These are phyloP conservation scores for Volvox reticuliferus DNA, from an alignment of 139 green algal genomes.

Conservation along the genomic window DNA sequence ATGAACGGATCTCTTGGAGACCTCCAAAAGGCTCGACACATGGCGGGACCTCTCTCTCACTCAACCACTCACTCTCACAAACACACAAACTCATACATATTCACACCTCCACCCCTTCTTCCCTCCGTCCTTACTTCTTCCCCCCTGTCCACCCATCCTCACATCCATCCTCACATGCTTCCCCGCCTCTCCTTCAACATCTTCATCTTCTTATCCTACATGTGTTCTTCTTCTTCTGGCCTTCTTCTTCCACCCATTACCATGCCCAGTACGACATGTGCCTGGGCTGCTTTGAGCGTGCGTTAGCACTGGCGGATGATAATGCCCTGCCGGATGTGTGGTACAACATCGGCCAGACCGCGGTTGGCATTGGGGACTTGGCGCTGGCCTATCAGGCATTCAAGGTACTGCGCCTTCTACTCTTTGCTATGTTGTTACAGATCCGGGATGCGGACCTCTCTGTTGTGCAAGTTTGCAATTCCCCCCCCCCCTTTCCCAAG, in stretches of 20 bases:
- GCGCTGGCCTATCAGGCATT: conserved; percentile 78
- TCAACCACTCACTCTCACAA: too few species aligned
- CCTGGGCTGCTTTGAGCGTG: conserved; percentile 81
- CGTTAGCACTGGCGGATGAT: conserved; percentile 71
- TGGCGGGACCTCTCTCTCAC: too few species aligned
- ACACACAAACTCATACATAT: background rate
- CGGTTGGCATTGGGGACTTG: conserved; percentile 83
- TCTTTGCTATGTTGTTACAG: too few species aligned
- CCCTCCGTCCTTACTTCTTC: too few species aligned
- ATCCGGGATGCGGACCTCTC: too few species aligned
- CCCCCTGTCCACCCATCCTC: background rate
- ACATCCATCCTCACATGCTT: background rate
- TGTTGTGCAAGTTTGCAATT: too few species aligned
- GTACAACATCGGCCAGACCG: conserved; percentile 82
- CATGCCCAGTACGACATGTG: conserved; percentile 79
- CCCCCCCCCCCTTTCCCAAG: too few species aligned
- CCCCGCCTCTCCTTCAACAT: background rate
- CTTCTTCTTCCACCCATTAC: too few species aligned
- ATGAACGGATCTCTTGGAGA: too few species aligned
- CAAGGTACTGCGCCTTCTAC: conserved; percentile 13
- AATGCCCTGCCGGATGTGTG: conserved; percentile 72
- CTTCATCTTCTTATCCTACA: too few species aligned
- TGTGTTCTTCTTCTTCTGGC: too few species aligned
- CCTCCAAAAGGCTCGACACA: too few species aligned
- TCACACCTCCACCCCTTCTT: background rate